A percentile compares a stretch with the other conserved stretches of the same genome.
phyloP scores from a whole-genome alignment of 192 early-diverging fungal genomes.

The Pilobolus umbonatus region DNA sequence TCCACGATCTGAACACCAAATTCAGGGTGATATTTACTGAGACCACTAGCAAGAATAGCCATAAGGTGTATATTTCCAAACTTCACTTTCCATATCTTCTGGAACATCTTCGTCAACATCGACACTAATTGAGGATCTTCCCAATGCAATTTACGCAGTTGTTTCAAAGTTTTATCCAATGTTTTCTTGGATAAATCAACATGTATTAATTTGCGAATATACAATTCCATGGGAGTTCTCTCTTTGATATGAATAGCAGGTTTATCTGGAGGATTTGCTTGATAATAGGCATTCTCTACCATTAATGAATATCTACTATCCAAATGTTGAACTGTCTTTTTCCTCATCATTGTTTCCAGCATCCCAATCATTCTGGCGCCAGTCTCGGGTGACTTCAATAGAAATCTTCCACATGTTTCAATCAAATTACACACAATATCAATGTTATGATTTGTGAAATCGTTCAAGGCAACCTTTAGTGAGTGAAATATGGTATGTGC shows the following conservation, averaged over 20 bases:
- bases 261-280: conserved; percentile 81
- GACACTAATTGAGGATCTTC: conserved; percentile 50
- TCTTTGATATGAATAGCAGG: conserved; percentile 57
- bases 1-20: conserved; percentile 91
- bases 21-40: conserved; percentile 76
- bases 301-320: conserved; percentile 81
- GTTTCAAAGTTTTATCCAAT: conserved; percentile 59
- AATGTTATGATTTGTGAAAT: conserved; percentile 79
- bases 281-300: conserved; percentile 92
- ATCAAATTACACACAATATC: conserved; percentile 81
- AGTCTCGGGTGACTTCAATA: conserved; percentile 76
- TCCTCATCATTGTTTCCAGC: conserved; percentile 89
- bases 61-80: conserved; percentile 80
- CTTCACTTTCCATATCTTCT: conserved; percentile 93
- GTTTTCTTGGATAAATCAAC: conserved; percentile 71
- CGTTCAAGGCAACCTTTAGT: conserved; percentile 80
- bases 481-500: conserved; percentile 77
- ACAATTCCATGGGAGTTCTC: conserved; percentile 80
- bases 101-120: conserved; percentile 72
- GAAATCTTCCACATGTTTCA: conserved; percentile 86
- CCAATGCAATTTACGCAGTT: conserved; percentile 89
- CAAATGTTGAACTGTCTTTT: conserved; percentile 77
- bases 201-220: conserved; percentile 86
- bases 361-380: conserved; percentile 61
- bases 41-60: conserved; percentile 73